Conservation (phyloP, 371 early-diverging fungal genomes). For the Saksenaea oblongispora region DNA sequence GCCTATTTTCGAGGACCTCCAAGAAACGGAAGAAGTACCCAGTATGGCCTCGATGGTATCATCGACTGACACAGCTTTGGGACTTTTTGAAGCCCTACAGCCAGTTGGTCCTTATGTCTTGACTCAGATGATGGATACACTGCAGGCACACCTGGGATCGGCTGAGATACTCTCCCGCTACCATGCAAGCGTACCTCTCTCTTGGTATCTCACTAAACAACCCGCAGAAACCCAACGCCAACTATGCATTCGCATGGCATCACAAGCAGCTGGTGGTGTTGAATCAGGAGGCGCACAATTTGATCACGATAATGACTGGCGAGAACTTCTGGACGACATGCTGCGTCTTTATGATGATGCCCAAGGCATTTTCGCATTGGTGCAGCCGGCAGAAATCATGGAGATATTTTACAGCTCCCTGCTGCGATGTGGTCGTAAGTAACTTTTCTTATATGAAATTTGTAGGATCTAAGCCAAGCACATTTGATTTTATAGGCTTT, state of each 20-base stretch:
- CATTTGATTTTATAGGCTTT: slow-evolving; percentile 61
- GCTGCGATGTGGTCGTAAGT: slow-evolving; percentile 71
- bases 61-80: slow-evolving; percentile 21
- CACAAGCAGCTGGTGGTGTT: slow-evolving; percentile 62
- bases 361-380: slow-evolving; percentile 55
- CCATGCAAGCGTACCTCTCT: slow-evolving; percentile 57
- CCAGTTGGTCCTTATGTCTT: slow-evolving; percentile 46
- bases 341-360: slow-evolving; percentile 51
- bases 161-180: slow-evolving; percentile 69
- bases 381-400: slow-evolving; percentile 61
- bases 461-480: neutral
- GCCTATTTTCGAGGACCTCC: slow-evolving; percentile 52
- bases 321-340: slow-evolving; percentile 68
- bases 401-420: slow-evolving; percentile 70
- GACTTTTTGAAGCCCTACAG: slow-evolving; percentile 49
- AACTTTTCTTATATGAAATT: neutral
- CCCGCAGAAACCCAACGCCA: slow-evolving; percentile 54
- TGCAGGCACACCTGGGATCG: slow-evolving; percentile 66
- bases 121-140: slow-evolving; percentile 61
- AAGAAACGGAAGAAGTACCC: slow-evolving; percentile 6
- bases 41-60: slow-evolving; percentile 35
- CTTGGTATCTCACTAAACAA: slow-evolving; percentile 60
- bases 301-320: slow-evolving; percentile 74
- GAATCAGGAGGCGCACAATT: slow-evolving; percentile 58
- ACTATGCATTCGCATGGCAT: slow-evolving; percentile 66